A percentile compares a stretch with the other conserved stretches of the same genome.
Evolutionary conservation across 2,329 filamentous ascomycete species (phyloP).

Genomic region (Penicillium sp.): DNA sequence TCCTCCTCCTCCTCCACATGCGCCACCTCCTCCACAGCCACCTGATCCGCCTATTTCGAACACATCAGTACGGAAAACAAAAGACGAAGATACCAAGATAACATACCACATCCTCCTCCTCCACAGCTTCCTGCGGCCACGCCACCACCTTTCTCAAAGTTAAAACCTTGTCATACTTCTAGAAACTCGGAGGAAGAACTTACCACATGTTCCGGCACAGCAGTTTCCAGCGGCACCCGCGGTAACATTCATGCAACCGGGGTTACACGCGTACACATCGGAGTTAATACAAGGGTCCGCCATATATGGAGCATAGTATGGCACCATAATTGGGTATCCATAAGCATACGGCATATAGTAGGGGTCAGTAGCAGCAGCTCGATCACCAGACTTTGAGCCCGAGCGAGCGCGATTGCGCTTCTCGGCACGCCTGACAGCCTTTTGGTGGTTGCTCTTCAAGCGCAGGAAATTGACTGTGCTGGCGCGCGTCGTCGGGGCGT

Average conservation of each 20-base stretch:
- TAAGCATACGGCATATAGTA: slow-evolving; percentile 43
- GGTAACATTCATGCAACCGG: slow-evolving; percentile 46
- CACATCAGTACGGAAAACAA: not conserved
- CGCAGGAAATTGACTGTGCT: slow-evolving; percentile 33
- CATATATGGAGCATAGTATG: slow-evolving; percentile 51
- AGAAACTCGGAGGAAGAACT: not conserved
- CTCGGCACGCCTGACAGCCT: slow-evolving; percentile 32
- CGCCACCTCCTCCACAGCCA: slow-evolving; percentile 16
- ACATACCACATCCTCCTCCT: slow-evolving; percentile 17
- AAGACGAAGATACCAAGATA: not conserved
- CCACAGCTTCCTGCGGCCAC: slow-evolving; percentile 29
- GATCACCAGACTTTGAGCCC: slow-evolving; percentile 31
- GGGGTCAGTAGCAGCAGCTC: not conserved
- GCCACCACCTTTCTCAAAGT: slow-evolving; percentile 29
- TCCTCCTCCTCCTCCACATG: slow-evolving; percentile 16
- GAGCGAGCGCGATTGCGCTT: slow-evolving; percentile 33
- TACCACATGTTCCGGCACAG: slow-evolving; percentile 48
- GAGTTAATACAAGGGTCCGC: slow-evolving; percentile 46
- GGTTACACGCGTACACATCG: slow-evolving; percentile 47
- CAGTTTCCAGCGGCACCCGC: slow-evolving; percentile 50
- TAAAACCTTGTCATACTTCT: not conserved
- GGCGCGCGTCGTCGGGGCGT: slow-evolving; percentile 16
- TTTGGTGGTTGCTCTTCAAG: slow-evolving; percentile 55
- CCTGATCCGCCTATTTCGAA: slow-evolving; percentile 2
- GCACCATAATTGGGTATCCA: slow-evolving; percentile 49